Percentiles rank a stretch among this genome's conserved stretches.
phyloP scores from a whole-genome alignment of 1,284 basidiomycete species.

The Hemileia vastatrix region DNA sequence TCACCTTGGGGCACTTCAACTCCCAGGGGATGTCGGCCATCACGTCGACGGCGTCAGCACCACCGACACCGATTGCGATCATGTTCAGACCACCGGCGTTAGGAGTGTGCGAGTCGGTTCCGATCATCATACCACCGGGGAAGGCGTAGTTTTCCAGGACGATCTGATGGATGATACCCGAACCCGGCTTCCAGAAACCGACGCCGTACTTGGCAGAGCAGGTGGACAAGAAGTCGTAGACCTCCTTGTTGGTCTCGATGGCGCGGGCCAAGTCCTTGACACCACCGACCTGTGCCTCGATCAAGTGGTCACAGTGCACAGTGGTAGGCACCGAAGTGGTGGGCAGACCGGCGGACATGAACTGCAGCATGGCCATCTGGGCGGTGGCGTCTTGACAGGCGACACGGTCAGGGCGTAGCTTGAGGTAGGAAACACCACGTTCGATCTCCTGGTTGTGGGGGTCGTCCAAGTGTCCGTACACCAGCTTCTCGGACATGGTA shows the following conservation, averaged over 20 bases:
- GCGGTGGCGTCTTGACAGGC: slow-evolving; percentile 99
- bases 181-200: slow-evolving; percentile 61
- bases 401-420: slow-evolving; percentile 91
- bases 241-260: slow-evolving; percentile 91
- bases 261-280: slow-evolving; percentile 86
- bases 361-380: slow-evolving; percentile 97
- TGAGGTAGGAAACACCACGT: slow-evolving; percentile 82
- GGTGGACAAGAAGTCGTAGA: slow-evolving; percentile 97
- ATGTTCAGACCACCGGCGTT: slow-evolving; percentile 97
- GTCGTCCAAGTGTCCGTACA: slow-evolving; percentile 95
- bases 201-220: slow-evolving; percentile 93
- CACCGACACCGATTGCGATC: slow-evolving; percentile 96
- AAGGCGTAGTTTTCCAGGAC: slow-evolving; percentile 66
- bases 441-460: slow-evolving; percentile 76
- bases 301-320: slow-evolving; percentile 80
- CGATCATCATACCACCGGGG: slow-evolving; percentile 53
- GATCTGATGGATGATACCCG: slow-evolving; percentile 85
- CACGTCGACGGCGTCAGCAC: slow-evolving; percentile 96
- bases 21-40: slow-evolving; percentile 99
- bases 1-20: slow-evolving; percentile 67
- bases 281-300: slow-evolving; percentile 91
- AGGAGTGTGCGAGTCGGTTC: slow-evolving; percentile 88
- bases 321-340: slow-evolving; percentile 95
- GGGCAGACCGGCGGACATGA: slow-evolving; percentile 99
- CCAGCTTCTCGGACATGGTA: slow-evolving; percentile 93